Evolutionary conservation across 192 early-diverging fungal species (phyloP).

Genomic region (Podila minutissima): DNA sequence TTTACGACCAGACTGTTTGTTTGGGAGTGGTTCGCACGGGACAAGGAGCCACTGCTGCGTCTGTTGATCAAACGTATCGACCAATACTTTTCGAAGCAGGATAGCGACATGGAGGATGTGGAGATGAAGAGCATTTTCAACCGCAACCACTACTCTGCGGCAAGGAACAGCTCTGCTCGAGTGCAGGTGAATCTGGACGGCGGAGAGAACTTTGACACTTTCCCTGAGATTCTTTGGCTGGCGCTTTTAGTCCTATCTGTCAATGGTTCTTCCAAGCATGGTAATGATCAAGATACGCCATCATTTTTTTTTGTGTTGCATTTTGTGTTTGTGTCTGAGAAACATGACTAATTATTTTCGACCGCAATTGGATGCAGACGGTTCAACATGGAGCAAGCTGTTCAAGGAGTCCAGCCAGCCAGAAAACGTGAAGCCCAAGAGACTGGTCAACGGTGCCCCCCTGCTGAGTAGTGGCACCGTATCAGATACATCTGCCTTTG

Average conservation of each 20-base stretch:
- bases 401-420: constrained; percentile 13
- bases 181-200: constrained; percentile 21
- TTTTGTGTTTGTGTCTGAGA: neutral
- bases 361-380: constrained; percentile 2
- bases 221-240: constrained; percentile 33
- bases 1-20: constrained; percentile 16
- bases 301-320: neutral
- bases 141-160: neutral
- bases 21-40: constrained; percentile 32
- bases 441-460: constrained; percentile 9
- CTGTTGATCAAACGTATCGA: constrained; percentile 11
- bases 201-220: constrained; percentile 13
- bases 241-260: constrained; percentile 22
- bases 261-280: constrained; percentile 31
- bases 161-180: neutral
- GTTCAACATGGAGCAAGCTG: constrained; percentile 27
- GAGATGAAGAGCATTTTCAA: constrained; percentile 1
- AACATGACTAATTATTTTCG: neutral
- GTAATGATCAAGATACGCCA: neutral
- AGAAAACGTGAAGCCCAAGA: constrained; percentile 8
- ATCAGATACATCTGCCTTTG: neutral
- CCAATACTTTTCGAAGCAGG: constrained; percentile 21
- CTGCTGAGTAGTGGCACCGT: neutral
- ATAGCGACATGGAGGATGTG: constrained; percentile 33
- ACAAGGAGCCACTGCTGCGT: constrained; percentile 12